Evolutionary conservation across 192 early-diverging fungal species (phyloP), one percentile per base, ranked within the genome.

Genomic region (Gonapodya prolifera): DNA sequence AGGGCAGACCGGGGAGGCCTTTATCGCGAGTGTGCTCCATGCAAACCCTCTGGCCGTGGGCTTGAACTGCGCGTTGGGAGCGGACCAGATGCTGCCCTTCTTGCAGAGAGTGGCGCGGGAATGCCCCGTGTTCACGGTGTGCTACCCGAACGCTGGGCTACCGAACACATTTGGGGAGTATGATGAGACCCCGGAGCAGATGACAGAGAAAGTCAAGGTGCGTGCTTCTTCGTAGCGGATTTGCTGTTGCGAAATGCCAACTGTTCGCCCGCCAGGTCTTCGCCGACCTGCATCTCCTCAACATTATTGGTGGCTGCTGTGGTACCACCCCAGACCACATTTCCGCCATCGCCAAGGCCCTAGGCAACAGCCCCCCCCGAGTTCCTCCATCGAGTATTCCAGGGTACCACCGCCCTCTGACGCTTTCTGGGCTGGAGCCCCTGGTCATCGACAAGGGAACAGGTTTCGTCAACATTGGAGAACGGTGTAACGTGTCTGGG

Each of bases 121-220:
- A 75, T 91, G 94, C 69, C 87, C 92, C 70, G 84, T 90, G 2
- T 92, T 91, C 79, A 84, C 83, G 34, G 94, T 98, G 71, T 98
- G 95, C 82, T 98, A 98, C 78, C 96, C 96, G 33, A 98, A 98
- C 80, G 95, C 96, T 70, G 96, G 96, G 81, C 84, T 98, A 61
- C 96, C 96, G 77, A 98, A 98, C 83, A 94, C 96, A 2, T 95
- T 98, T 85, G 95, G 96, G 81, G 94, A 94, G 79, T 98, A 98
- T 82, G 96, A 98, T 79, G 92, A 98, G 84, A 86, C 86, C 23
- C 93, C 95, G 30, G 91, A 85, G 69, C 82, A 84, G 69, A 98
- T 98, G 96, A 93, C 93, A 1, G 87, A 87, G 36, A 88, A 93
- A 75, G 92, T 98, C 36, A n/a, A n/a, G n/a, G n/a, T n/a, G n/a